Evolutionary conservation across 2,329 filamentous ascomycete species (phyloP).

Genomic region (Onygenales sp.): DNA sequence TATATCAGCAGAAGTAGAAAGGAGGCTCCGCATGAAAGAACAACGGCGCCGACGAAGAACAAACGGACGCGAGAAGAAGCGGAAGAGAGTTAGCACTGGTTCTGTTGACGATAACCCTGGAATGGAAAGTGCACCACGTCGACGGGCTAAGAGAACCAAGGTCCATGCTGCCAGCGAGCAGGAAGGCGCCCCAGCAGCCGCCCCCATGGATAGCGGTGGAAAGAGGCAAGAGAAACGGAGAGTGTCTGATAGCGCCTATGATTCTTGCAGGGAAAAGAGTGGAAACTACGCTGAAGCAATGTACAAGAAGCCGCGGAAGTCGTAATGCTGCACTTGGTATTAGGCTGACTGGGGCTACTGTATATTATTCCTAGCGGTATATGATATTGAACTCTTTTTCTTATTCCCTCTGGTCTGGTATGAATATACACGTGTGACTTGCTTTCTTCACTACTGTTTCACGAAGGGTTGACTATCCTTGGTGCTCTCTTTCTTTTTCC

Average conservation of each 20-base stretch:
- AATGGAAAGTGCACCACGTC: neutral
- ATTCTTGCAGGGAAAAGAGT: neutral
- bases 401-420: neutral
- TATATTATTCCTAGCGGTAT: neutral
- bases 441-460: neutral
- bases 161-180: neutral
- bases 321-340: neutral
- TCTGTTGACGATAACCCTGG: constrained; percentile 19
- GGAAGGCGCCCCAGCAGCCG: neutral
- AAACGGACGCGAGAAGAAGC: constrained; percentile 29
- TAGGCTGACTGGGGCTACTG: neutral
- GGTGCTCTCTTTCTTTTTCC: neutral
- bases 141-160: neutral
- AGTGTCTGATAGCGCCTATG: neutral
- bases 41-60: constrained; percentile 24
- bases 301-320: constrained; percentile 2
- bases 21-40: constrained; percentile 34
- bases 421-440: neutral
- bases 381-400: neutral
- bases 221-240: neutral
- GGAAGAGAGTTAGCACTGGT: constrained; percentile 29
- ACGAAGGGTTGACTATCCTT: neutral
- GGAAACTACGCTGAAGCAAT: neutral
- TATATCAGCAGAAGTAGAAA: constrained; percentile 37
- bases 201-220: neutral